Base-by-base conservation (phyloP, 2,329 filamentous ascomycete genomes). In the Colletotrichum sp. region DNA sequence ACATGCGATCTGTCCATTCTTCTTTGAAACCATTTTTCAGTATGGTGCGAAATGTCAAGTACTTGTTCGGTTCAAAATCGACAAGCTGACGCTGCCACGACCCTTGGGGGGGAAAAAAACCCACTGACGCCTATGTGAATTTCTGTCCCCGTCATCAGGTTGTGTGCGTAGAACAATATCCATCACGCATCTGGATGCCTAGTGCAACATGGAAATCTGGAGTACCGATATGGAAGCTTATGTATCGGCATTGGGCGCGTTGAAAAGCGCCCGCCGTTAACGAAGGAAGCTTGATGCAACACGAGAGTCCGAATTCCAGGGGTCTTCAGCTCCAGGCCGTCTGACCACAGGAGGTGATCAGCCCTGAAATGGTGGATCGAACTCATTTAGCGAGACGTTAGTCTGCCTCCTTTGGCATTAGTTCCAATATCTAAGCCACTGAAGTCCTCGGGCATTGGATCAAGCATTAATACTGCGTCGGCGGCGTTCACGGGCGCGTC, bases 371-470 rank as follows among this genome's bases (percentile, higher is more conserved):
- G 36, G 48, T 56, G 65, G 48, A 67, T 36, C 43, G n/a, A 28
- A 27, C 39, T 55, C 18, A 48, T 48, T 32, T 34, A 30, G 27
- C 58, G 58, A 30, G 18, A n/a, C 48, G 1, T 27, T 22, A 39
- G 30, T 55, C 27, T 27, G 43, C 28, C 25, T 64, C 60, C 60
- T 39, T 64, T n/a, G 18, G 22, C 30, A 22, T 25, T 39, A 67
- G 65, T 56, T 10, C 18, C 62, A 28, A 25, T 30, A 15, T 60
- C n/a, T 28, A 60, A 71, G 71, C 71, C 71, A 74, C 71, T 18
- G 43, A 28, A 36, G 66, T 60, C 71, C 71, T 55, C 48, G 13
- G 12, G 36, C 43, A n/a, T 56, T 27, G 58, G 39, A 58, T 48
- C 66, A 30, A 67, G 43, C 32, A 64, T 52, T 27, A 43, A 39